phyloP scores from a whole-genome alignment of 2,329 filamentous ascomycete genomes.

The Epichloe glyceriae region DNA sequence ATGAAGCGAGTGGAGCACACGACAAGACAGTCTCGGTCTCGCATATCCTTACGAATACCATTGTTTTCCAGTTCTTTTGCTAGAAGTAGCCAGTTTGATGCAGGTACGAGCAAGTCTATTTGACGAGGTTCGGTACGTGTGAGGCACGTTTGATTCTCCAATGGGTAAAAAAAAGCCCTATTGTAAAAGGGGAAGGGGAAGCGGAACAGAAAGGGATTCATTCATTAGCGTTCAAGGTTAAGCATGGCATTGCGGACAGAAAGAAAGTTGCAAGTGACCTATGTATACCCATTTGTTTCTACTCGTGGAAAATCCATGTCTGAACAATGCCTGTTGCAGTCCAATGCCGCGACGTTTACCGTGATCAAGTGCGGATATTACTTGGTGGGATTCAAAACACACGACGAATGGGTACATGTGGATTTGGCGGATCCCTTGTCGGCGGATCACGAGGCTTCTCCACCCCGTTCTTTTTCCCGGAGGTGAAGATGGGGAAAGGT shows the following conservation, averaged over 20 bases:
- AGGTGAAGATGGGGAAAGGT: too few relatives aligned
- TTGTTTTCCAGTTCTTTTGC: constrained; percentile 69
- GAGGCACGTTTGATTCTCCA: neutral
- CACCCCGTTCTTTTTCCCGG: too few relatives aligned
- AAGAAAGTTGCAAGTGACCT: neutral
- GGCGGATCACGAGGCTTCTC: too few relatives aligned
- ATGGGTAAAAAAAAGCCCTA: too few relatives aligned
- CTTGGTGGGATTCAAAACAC: too few relatives aligned
- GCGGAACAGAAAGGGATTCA: neutral
- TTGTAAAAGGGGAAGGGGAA: too few relatives aligned
- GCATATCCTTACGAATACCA: constrained; percentile 66
- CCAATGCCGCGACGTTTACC: too few relatives aligned
- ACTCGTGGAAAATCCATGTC: too few relatives aligned
- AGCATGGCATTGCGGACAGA: neutral
- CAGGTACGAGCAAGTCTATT: constrained; percentile 65
- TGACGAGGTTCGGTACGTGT: constrained; percentile 55
- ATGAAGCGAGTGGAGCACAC: constrained; percentile 10
- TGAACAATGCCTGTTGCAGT: too few relatives aligned
- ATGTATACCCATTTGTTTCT: neutral
- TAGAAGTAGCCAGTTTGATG: constrained; percentile 62
- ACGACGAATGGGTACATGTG: too few relatives aligned
- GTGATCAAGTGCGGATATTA: too few relatives aligned
- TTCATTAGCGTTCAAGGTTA: neutral
- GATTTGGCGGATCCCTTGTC: too few relatives aligned
- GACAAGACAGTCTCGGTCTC: constrained; percentile 51